Base-by-base conservation (phyloP, 108 stramenopile genomes). In the Conticribra guillardii region DNA sequence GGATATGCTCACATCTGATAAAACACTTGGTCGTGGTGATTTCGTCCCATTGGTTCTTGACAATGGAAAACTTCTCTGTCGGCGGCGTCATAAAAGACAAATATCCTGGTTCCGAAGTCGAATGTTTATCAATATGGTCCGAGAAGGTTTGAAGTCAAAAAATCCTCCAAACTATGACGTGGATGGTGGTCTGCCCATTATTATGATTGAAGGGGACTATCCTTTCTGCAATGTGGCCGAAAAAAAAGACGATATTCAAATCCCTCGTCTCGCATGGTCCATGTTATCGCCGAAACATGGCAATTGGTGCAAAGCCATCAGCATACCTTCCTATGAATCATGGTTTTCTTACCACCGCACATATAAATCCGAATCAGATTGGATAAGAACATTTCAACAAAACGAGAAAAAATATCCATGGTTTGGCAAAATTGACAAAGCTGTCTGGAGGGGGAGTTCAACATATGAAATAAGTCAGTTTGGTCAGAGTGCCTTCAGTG, bases 361-460 rank as follows among this genome's bases (percentile, higher is more conserved):
- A 9, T 41, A 41, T 11, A 41, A 41, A 41, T 11, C 8, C 5
- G 37, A 41, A 41, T 9, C 11, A 5, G 37, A 41, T 11, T 41
- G 37, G 37, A 11, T 41, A 9, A 5, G 37, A 9, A 5, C 5
- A 41, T 41, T 41, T 11, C 37, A 11, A 41, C 11, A 8, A 7
- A 22, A 74, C 28, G 67, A 59, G 4, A 9, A 16, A 7, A 2
- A 19, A 0, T 75, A 68, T 55, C 74, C 74, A 30, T 75, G 74
- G 74, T 30, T 8, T 9, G 27, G 2, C 3, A 75, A 75, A 47
- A 18, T 75, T 15, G 4, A 34, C 0, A 69, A 54, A 44, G 74
- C 74, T 8, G 74, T 75, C 11, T 75, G 74, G 74, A 67, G 74
- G 28, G 74, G 74, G 30, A 67, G 64, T 18, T 60, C 74, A 9